A percentile compares a stretch with the other conserved stretches of the same genome.
Evolutionary conservation across 106 monocot genomes (phyloP).

Genomic region (Acorus calamus): DNA sequence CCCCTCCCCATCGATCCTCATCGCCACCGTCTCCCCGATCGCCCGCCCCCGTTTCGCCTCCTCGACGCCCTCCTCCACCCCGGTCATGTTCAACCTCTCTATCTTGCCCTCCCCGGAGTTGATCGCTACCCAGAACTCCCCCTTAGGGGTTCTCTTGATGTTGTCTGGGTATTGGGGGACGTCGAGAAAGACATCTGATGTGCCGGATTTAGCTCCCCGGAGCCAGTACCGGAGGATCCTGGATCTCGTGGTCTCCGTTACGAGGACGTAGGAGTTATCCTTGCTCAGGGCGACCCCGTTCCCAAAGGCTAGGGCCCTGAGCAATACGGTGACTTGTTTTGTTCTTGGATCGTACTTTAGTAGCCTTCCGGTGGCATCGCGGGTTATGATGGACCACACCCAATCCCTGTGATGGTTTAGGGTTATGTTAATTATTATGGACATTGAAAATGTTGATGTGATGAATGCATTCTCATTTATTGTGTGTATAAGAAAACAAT

Average conservation of each 20-base stretch:
- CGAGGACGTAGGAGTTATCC: conserved; percentile 11
- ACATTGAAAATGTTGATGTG: no score
- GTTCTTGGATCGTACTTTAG: conserved; percentile 20
- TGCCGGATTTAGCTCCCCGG: conserved; percentile 7
- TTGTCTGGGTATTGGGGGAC: conserved; percentile 28
- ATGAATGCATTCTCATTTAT: no score
- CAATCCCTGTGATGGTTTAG: conserved; percentile 5
- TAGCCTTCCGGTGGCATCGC: conserved; percentile 20
- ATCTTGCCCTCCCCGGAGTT: background rate
- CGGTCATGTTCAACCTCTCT: no score
- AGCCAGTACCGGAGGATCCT: conserved; percentile 18
- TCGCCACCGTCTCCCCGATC: conserved; percentile 5
- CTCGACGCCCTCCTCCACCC: background rate
- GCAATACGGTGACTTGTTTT: conserved; percentile 8
- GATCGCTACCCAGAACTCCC: conserved; percentile 27
- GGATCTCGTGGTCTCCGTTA: conserved; percentile 14
- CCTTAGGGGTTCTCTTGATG: conserved; percentile 9
- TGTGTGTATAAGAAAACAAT: no score
- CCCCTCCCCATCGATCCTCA: conserved; percentile 23
- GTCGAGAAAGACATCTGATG: conserved; percentile 7
- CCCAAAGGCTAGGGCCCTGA: conserved; percentile 11
- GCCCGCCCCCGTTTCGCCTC: no score
- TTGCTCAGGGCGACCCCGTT: conserved; percentile 18
- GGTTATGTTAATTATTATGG: no score
- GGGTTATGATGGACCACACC: background rate